Evolutionary conservation across 1,284 basidiomycete species (phyloP).

Genomic region (Cryptococcus sp.): DNA sequence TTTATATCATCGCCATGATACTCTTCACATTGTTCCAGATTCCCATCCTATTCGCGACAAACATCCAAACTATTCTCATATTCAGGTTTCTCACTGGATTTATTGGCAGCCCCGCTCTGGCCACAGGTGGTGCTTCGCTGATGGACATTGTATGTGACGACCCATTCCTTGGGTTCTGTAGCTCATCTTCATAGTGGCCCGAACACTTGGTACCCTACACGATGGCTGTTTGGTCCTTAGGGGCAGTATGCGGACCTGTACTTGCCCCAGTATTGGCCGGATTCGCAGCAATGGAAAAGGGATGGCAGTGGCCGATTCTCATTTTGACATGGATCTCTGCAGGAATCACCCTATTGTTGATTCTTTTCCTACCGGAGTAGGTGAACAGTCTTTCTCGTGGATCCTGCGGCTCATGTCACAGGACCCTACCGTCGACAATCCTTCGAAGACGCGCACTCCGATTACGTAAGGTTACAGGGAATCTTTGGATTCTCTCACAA

Average conservation of each 20-base stretch:
- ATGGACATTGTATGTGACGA: slow-evolving; percentile 18
- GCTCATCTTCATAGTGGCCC: slow-evolving; percentile 11
- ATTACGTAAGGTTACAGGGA: slow-evolving; percentile 36
- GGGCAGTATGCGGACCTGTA: neutral
- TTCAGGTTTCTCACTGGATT: slow-evolving; percentile 12
- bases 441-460: slow-evolving; percentile 34
- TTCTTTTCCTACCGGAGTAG: slow-evolving; percentile 34
- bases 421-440: slow-evolving; percentile 24
- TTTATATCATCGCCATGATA: slow-evolving; percentile 19
- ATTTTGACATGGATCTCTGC: slow-evolving; percentile 24
- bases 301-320: slow-evolving; percentile 19
- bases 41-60: slow-evolving; percentile 19
- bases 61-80: slow-evolving; percentile 21
- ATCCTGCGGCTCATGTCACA: neutral
- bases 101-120: neutral
- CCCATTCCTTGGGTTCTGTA: slow-evolving; percentile 20
- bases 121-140: slow-evolving; percentile 16
- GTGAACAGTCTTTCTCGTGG: too few relatives aligned
- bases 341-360: slow-evolving; percentile 18
- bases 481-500: slow-evolving; percentile 21
- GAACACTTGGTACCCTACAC: slow-evolving; percentile 21
- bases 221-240: neutral
- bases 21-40: slow-evolving; percentile 22
- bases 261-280: slow-evolving; percentile 1
- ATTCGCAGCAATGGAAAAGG: slow-evolving; percentile 7